Evolutionary conservation across 225 moss, liverwort and hornwort species (phyloP), one percentile per base, ranked within the genome.

Genomic region (Antitrichia curtipendula): DNA sequence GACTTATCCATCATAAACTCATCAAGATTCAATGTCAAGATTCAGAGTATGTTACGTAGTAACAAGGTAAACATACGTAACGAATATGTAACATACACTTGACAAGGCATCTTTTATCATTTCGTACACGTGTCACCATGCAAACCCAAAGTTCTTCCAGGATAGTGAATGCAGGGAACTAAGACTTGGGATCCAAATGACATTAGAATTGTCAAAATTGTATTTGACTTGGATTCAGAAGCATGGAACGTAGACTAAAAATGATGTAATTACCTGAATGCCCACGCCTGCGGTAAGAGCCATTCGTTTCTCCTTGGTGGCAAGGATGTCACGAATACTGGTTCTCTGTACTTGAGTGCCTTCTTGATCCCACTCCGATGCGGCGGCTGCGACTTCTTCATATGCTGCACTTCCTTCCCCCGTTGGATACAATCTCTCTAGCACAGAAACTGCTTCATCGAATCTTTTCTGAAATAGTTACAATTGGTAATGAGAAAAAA

Each of bases 221-320:
- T 56, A 9, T 9, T 83, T 10, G 21, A 57, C 22, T 62, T 75
- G 36, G 19, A n/a, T 71, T 80, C 64, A 75, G 54, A 64, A n/a
- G 52, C 40, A 63, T 38, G 53, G 38, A 32, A 77, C 25, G 31
- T 63, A 52, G 10, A 50, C 61, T 62, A 20, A 47, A 74, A 60
- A 38, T 12, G 76, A 38, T 57, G 20, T 31, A 5, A 78, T 75
- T 78, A 97, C 99, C 97, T 99, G 99, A 78, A 99, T 92, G 53
- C 99, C 99, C 27, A 97, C 90, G 36, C 99, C 99, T 85, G 96
- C 96, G 41, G 90, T 93, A 40, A 97, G 96, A 65, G 99, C 97
- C 91, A 97, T 93, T 43, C 95, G 95, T 84, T 93, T 87, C 82
- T 95, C 95, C 82, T 91, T 95, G 64, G 85, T 92, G 69, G 87